Evolutionary conservation across 768 basidiomycete species (phyloP), one percentile per base, ranked within the genome.

Genomic region (Kondoa subrosea): DNA sequence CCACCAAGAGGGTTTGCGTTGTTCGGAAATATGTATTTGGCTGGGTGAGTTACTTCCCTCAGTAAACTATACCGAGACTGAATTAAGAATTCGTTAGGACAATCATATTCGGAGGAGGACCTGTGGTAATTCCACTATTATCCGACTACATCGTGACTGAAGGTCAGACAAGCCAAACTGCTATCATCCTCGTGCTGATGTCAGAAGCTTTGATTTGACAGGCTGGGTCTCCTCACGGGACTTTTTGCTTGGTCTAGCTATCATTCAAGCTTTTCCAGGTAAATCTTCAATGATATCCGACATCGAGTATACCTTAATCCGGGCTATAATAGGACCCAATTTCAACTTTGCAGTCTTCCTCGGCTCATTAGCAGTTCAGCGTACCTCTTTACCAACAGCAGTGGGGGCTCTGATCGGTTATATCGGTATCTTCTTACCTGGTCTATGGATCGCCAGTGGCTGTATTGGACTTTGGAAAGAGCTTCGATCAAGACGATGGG

Each of bases 81-180:
- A 50, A 8, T 21, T 50, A 8, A 8, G 40, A 8, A 8, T 50
- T 50, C 40, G 40, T 21, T n/a, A 50, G 81, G 8, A 79, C 79
- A 12, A 79, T 81, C 67, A 81, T 82, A 50, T 81, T 82, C 67
- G 82, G 75, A 12, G 83, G 83, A 16, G 83, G 83, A 40, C 83
- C 83, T 1, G 83, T 83, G 12, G 82, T 83, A 34, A 81, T 83
- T 69, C 83, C 83, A 14, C 77, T 83, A 3, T 75, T 83, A 17
- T 76, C 81, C 31, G 79, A 78, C 65, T 84, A 84, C 71, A 79
- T 80, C 1, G 83, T 84, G 29, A 78, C 80, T 4, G 66, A 65
- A 50, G 76, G 76, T 67, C 57, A 66, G 75, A 69, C 15, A 15
- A 27, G 16, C 4, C 29, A 4, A 1, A 2, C 26, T 2, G 2